A percentile compares a stretch with the other conserved stretches of the same genome.
Conservation (phyloP, 148 eudicot genomes). For the Chenopodium album region DNA sequence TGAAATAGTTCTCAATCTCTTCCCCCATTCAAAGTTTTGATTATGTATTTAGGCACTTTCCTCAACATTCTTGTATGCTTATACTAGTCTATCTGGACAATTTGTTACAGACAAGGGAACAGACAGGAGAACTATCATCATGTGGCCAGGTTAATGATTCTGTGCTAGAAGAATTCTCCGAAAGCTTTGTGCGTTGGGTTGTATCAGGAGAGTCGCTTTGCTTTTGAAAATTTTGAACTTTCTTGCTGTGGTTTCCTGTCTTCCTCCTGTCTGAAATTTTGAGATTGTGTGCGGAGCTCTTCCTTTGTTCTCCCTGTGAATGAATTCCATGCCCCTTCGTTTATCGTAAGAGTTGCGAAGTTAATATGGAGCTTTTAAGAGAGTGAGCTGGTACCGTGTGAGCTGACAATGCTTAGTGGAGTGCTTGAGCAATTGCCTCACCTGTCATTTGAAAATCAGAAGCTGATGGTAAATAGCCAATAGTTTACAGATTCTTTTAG, state of each 20-base stretch:
- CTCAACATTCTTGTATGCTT: neutral
- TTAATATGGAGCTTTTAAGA: neutral
- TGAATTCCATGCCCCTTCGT: neutral
- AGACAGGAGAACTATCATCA: constrained; percentile 40
- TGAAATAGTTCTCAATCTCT: neutral
- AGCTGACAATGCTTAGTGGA: neutral
- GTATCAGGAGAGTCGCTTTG: constrained; percentile 66
- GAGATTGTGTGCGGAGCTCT: neutral
- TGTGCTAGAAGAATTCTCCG: constrained; percentile 66
- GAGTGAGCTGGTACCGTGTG: neutral
- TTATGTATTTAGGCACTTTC: neutral
- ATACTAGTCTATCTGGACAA: neutral
- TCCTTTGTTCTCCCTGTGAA: constrained; percentile 1
- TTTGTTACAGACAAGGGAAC: constrained; percentile 48
- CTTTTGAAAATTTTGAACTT: constrained; percentile 29
- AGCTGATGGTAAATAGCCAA: constrained; percentile 31
- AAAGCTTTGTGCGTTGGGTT: constrained; percentile 78
- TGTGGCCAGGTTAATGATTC: constrained; percentile 31
- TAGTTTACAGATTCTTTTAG: constrained; percentile 29
- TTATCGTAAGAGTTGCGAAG: neutral
- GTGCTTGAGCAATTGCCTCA: neutral
- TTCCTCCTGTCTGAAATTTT: constrained; percentile 5
- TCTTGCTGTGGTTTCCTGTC: neutral
- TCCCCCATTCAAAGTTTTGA: neutral
- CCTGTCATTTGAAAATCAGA: constrained; percentile 2